A percentile compares a stretch with the other conserved stretches of the same genome.
phyloP scores from a whole-genome alignment of 139 green algal genomes.

The Coelastrella sp. region DNA sequence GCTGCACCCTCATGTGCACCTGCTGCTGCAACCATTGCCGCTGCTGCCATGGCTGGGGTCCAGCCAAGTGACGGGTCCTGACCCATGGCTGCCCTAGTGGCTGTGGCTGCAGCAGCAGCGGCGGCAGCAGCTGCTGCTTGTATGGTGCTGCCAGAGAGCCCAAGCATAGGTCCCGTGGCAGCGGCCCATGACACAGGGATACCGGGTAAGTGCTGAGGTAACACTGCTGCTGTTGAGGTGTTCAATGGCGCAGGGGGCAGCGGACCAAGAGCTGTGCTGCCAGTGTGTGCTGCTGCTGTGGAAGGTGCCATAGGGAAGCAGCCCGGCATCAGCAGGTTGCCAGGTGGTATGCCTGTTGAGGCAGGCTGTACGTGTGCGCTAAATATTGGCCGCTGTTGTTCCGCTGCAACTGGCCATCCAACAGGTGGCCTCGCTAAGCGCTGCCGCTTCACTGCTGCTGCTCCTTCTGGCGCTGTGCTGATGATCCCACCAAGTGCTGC shows the following conservation, averaged over 20 bases:
- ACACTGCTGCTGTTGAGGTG: neutral
- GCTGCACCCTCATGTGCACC: constrained; percentile 42
- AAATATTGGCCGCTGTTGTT: neutral
- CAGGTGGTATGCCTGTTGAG: neutral
- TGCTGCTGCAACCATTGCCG: constrained; percentile 44
- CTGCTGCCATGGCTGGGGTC: constrained; percentile 45
- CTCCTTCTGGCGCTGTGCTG: neutral
- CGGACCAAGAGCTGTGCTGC: neutral
- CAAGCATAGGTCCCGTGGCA: neutral
- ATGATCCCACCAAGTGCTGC: neutral
- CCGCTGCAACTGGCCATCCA: neutral
- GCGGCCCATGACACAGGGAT: constrained; percentile 22
- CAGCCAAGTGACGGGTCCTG: constrained; percentile 42
- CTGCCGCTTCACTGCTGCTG: neutral
- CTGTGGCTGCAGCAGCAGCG: constrained; percentile 29
- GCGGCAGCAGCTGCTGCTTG: constrained; percentile 39
- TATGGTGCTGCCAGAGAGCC: constrained; percentile 27
- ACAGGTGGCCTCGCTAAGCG: neutral
- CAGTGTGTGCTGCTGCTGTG: neutral
- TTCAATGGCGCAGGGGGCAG: neutral
- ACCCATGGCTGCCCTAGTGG: constrained; percentile 39
- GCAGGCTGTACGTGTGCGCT: neutral
- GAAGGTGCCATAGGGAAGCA: neutral
- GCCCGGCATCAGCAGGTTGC: neutral
- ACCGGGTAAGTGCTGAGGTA: neutral